Evolutionary conservation across 2,329 filamentous ascomycete genomes (phyloP).

Genomic region (Colletotrichum orchidophilum): DNA sequence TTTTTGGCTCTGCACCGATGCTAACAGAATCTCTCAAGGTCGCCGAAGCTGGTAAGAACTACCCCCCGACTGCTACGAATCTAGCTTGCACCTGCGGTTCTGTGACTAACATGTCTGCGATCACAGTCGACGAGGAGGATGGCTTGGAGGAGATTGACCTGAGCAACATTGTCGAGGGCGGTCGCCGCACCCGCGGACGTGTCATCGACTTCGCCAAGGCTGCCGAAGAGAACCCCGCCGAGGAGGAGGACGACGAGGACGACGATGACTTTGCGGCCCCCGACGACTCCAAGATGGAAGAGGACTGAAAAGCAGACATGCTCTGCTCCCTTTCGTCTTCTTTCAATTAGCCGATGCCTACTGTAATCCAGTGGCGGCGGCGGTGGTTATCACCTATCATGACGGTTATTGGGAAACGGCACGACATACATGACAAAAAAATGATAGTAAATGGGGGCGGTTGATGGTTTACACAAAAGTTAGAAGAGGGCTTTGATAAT

Average conservation of each 20-base stretch:
- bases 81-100: slow-evolving; percentile 30
- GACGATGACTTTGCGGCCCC: slow-evolving; percentile 74
- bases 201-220: slow-evolving; percentile 94
- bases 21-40: slow-evolving; percentile 28
- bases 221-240: slow-evolving; percentile 77
- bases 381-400: not conserved
- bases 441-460: not conserved
- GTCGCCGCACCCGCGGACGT: slow-evolving; percentile 89
- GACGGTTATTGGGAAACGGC: slow-evolving; percentile 1
- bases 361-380: too few relatives aligned
- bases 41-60: slow-evolving; percentile 39
- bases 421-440: not conserved
- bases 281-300: slow-evolving; percentile 78
- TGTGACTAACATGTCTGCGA: slow-evolving; percentile 39
- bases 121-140: slow-evolving; percentile 74
- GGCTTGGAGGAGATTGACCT: slow-evolving; percentile 92
- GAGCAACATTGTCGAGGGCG: slow-evolving; percentile 83
- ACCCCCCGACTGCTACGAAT: slow-evolving; percentile 32
- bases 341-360: not conserved
- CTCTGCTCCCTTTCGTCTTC: slow-evolving; percentile 2
- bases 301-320: slow-evolving; percentile 49
- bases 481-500: slow-evolving; percentile 7
- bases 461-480: slow-evolving; percentile 27
- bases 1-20: not conserved
- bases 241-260: slow-evolving; percentile 84